Base-by-base conservation (phyloP, 164 flowering plant species). In the Magnolia sinica region DNA sequence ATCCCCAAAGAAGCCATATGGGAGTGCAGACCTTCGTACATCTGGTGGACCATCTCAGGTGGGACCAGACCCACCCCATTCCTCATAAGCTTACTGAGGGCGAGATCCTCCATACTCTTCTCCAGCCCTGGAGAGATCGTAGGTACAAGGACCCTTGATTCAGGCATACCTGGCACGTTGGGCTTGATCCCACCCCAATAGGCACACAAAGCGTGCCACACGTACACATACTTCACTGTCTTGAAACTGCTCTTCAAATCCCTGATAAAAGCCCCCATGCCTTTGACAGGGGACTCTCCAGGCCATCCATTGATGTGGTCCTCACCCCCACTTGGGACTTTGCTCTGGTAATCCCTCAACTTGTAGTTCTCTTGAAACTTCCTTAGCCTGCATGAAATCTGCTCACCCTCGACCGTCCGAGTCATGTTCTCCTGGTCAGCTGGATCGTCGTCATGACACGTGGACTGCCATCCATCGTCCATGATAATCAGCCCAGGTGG, bases 131-230 rank as follows among this genome's bases (percentile, higher is more conserved):
- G 89, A 0, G 97, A 85, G 20, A 94, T 83, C 73, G 76, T 82
- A 6, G 96, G 95, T 70, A 20, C 8, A 1, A 90, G 73, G 1
- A 93, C 87, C 58, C n/a, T 77, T 1, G 93, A 76, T 27, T 83
- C 84, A 3, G 97, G 97, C 76, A 92, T 64, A 0, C 90, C 91
- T 3, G 82, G 74, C 11, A 79, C 85, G 16, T 74, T 51, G 64
- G 98, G 98, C 75, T 95, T 78, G 6, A 94, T 9, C 69, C 98
- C 98, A 55, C 98, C 98, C 98, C 98, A 95, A 70, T 90, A 95
- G 10, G 96, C 97, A 73, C 91, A 93, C 29, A 95, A 81, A 0
- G 98, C 97, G 76, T 95, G 97, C 98, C 98, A 95, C 37, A 91
- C 97, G 78, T 92, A 94, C 20, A 94, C 96, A 67, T 88, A 82